Evolutionary conservation across 306 rosid genomes (phyloP), one percentile per base, ranked within the genome.

Genomic region (Rubus parviflorus): DNA sequence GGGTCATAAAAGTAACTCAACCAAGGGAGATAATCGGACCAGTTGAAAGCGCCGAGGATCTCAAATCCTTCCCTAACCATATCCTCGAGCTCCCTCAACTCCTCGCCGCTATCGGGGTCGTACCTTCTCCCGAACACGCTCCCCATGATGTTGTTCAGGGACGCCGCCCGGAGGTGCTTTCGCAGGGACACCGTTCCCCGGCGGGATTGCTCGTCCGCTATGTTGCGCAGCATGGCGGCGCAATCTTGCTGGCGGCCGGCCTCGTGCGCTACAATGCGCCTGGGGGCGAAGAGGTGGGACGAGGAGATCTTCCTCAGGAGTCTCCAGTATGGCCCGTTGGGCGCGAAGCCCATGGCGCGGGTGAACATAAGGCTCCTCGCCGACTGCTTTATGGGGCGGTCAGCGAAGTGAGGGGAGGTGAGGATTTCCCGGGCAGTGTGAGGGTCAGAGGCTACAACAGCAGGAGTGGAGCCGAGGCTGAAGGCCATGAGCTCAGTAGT

Each of bases 261-360:
- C 49, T 84, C 88, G 8, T 88, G 90, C 8, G 92, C 88, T 8
- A 48, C 2, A 61, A 82, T 82, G 10, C 90, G 88, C 71, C 77
- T 14, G 0, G 92, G 90, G 0, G 88, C 63, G 71, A 88, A 88
- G 13, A 88, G 77, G 74, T 88, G 92, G 17, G 90, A 13, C 2
- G 92, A 84, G 12, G 92, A 85, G 25, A 88, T 86, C 42, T 79
- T 70, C 16, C 90, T 68, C 0, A 88, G 75, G 3, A 86, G 87
- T 7, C 88, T 83, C 92, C 92, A 88, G 75, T 88, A 88, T 2
- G 81, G 60, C 0, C 90, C 90, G 57, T 82, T 88, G 4, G 92
- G 90, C 5, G 92, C 92, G 54, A 88, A 88, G 62, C 92, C 92
- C 19, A 88, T 86, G 77, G 92, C 92, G 38, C 88, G 90, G 23